Conservation (phyloP, 2,329 filamentous ascomycete species). For the Fusarium sp. region DNA sequence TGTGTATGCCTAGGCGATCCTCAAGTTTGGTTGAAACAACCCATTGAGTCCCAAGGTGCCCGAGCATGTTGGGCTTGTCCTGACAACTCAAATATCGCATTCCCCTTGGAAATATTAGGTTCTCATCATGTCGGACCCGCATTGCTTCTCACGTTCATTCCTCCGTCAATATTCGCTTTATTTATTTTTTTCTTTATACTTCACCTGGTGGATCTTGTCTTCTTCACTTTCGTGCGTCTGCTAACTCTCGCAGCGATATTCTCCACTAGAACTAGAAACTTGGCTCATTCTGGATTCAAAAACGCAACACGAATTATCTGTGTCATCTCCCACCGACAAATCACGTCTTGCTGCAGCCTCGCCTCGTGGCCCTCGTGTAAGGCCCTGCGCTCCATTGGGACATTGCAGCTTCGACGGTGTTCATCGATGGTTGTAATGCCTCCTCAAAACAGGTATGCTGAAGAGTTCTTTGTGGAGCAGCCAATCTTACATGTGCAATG, state of each 20-base stretch:
- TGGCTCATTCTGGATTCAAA: slow-evolving; percentile 11
- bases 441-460: slow-evolving; percentile 42
- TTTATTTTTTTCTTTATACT: neutral
- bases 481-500: slow-evolving; percentile 17
- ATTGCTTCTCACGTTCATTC: neutral
- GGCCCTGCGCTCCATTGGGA: slow-evolving; percentile 5
- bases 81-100: slow-evolving; percentile 3
- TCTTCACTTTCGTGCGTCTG: slow-evolving; percentile 21
- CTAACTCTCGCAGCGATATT: slow-evolving; percentile 27
- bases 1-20: slow-evolving; percentile 18
- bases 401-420: slow-evolving; percentile 12
- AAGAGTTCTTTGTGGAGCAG: neutral
- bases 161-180: neutral
- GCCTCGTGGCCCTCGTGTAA: neutral
- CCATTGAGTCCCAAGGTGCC: slow-evolving; percentile 14
- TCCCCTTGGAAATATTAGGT: neutral
- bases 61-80: slow-evolving; percentile 16
- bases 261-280: slow-evolving; percentile 14
- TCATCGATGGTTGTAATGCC: slow-evolving; percentile 43
- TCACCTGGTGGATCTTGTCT: slow-evolving; percentile 9
- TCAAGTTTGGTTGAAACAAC: slow-evolving; percentile 24
- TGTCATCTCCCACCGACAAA: slow-evolving; percentile 8
- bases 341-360: slow-evolving; percentile 8
- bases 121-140: neutral
- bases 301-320: slow-evolving; percentile 1